Base-by-base conservation (phyloP, 208 protist genomes). In the Naegleria gruberi region DNA sequence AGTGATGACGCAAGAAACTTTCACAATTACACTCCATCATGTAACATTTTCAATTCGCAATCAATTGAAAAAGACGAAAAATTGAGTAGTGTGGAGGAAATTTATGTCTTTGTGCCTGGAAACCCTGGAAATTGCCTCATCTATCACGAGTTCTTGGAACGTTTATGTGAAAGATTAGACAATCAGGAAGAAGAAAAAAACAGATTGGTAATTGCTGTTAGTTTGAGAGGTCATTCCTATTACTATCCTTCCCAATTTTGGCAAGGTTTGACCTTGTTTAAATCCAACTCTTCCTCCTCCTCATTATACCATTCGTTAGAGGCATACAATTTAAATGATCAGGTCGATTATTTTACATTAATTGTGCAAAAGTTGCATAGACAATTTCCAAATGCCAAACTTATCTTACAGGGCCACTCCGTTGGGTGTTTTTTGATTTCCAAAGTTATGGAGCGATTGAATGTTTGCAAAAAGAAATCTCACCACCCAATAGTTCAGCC, bases 191-290 rank as follows among this genome's bases (percentile, higher is more conserved):
- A 12, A 37, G 34, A 77, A 1, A 37, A 5, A 37, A 19, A 37
- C 12, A 7, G 12, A 12, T 77, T 77, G 30, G 17, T 77, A 6
- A n/a, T 77, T 77, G 17, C 65, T 37, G 65, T 77, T 19, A 77
- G 65, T 77, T 77, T 77, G 34, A 77, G 65, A 77, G 65, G 65
- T 77, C 65, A 77, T 77, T 77, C 65, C 65, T 77, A 37, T 37
- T 77, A 77, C 30, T 77, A 77, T 37, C 65, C 65, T 37, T 30
- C 19, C 30, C 15, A 23, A 65, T 65, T 10, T 10, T 65, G 51
- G 51, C 15, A 65, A 65, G 30, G 30, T 19, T 10, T 30, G 12
- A 55, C 46, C 46, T 15, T 55, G 8, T 30, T 30, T 30, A 65
- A 30, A 23, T 3, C 19, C 30, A 4, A 65, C 30, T 30, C 51